Evolutionary conservation across 2,329 filamentous ascomycete genomes (phyloP).

Genomic region (Macrophomina pseudophaseolina): DNA sequence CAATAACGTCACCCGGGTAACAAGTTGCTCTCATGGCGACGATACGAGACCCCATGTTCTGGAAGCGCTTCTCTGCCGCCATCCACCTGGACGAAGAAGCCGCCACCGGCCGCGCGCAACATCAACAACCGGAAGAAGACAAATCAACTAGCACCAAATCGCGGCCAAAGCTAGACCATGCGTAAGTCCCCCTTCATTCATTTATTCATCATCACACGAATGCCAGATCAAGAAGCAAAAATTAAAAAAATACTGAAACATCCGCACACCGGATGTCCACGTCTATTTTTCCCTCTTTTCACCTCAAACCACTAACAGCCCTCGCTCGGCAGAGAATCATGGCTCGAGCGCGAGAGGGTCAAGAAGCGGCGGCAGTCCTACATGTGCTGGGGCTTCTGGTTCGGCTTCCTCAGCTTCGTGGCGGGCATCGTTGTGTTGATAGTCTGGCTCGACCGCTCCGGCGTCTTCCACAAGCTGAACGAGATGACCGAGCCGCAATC

Average conservation of each 20-base stretch:
- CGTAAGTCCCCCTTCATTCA: slow-evolving; percentile 41
- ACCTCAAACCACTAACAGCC: too few species aligned
- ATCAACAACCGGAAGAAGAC: slow-evolving; percentile 27
- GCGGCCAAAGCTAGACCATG: slow-evolving; percentile 39
- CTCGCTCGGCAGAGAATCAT: slow-evolving; percentile 51
- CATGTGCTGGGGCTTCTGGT: slow-evolving; percentile 57
- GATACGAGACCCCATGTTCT: slow-evolving; percentile 63
- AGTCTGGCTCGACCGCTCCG: slow-evolving; percentile 47
- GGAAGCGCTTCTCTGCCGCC: slow-evolving; percentile 64
- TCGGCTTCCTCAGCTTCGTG: slow-evolving; percentile 51
- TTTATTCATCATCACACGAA: background rate
- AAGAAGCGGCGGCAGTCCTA: slow-evolving; percentile 55
- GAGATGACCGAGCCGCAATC: slow-evolving; percentile 1
- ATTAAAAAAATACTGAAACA: too few species aligned
- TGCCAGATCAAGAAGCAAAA: too few species aligned
- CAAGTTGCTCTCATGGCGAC: slow-evolving; percentile 48
- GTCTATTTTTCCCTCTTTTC: too few species aligned
- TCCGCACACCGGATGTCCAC: too few species aligned
- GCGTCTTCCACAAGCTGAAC: slow-evolving; percentile 27
- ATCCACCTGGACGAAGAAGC: slow-evolving; percentile 61
- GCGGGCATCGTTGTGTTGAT: slow-evolving; percentile 53
- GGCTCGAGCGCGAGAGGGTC: slow-evolving; percentile 57
- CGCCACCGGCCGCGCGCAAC: slow-evolving; percentile 6
- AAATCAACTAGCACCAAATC: slow-evolving; percentile 26
- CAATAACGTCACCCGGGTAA: background rate